Conservation (phyloP, 2,329 filamentous ascomycete species). For the Rhynchosporium agropyri region DNA sequence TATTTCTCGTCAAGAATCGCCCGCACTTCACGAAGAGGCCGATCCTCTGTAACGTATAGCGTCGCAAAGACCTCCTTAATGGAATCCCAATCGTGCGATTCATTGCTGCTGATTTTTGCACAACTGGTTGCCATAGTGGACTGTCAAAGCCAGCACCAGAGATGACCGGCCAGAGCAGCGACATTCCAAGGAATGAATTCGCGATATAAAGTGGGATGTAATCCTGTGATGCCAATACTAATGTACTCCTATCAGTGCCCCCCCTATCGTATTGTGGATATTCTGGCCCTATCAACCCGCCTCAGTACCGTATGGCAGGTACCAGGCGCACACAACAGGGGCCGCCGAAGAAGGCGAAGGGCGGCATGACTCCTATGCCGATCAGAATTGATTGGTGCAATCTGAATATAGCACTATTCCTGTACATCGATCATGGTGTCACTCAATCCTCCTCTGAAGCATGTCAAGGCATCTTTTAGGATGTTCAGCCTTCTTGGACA, state of each 20-base stretch:
- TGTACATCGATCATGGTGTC: conserved; percentile 4
- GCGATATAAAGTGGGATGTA: conserved; percentile 7
- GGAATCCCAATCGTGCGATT: conserved; percentile 14
- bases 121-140: conserved; percentile 15
- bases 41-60: conserved; percentile 11
- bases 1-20: conserved; percentile 13
- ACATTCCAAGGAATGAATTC: conserved; percentile 1
- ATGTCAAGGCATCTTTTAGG: no score
- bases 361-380: conserved; percentile 10
- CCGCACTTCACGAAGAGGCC: conserved; percentile 16
- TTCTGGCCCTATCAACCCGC: conserved; percentile 8
- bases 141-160: conserved; percentile 11
- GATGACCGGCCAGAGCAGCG: conserved; percentile 3
- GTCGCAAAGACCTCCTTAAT: conserved; percentile 9
- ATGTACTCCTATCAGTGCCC: conserved; percentile 5
- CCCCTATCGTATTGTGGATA: conserved; percentile 7
- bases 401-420: not conserved
- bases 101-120: conserved; percentile 16
- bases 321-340: not conserved
- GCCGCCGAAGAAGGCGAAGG: not conserved
- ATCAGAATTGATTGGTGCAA: not conserved
- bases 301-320: conserved; percentile 4
- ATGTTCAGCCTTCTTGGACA: no score
- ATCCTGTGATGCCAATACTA: not conserved
- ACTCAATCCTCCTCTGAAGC: not conserved